Base-by-base conservation (phyloP, 129 eudicot genomes). In the Mikania micrantha region DNA sequence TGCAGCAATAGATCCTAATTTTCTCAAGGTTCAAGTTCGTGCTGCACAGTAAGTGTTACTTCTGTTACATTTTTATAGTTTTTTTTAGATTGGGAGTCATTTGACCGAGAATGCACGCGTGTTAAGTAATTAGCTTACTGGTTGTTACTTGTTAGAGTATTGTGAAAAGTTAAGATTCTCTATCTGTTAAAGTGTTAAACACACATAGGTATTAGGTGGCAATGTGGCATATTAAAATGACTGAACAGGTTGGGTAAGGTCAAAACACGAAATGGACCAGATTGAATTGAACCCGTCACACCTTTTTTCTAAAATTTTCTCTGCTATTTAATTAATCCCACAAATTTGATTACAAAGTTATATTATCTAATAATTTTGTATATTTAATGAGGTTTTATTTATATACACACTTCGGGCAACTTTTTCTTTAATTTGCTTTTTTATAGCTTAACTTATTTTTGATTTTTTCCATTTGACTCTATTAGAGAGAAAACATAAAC, bases 21-120 rank as follows among this genome's bases (percentile, higher is more conserved):
- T 94, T 77, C 79, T 86, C 31, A 83, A 77, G 77, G 99, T 78
- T 73, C 95, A 94, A 81, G 84, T 85, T 62, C 91, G 99, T 74
- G 94, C 97, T 79, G 99, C 95, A 49, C 80, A 88, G 99, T 94
- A 81, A 86, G 79, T 22, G 36, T 70, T 68, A 9, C 67, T 34
- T 64, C 16, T 2, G 29, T 25, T 67, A 24, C 10, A 13, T 59
- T 69, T 27, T 36, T 31, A 39, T 71, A 38, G 31, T 11, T 49
- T 22, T 35, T 34, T 34, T 22, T 25, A 7, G 27, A 24, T 70
- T 29, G 57, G 32, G 24, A 21, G 48, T 63, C 13, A 50, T 72
- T 15, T 2, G 71, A 17, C 4, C 49, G 47, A 34, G 36, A 75
- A 68, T 68, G 63, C 31, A 52, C 22, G 31, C 59, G 2, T 31